Base-by-base conservation (phyloP, 2,329 filamentous ascomycete genomes). In the Atkinsonella texensis region DNA sequence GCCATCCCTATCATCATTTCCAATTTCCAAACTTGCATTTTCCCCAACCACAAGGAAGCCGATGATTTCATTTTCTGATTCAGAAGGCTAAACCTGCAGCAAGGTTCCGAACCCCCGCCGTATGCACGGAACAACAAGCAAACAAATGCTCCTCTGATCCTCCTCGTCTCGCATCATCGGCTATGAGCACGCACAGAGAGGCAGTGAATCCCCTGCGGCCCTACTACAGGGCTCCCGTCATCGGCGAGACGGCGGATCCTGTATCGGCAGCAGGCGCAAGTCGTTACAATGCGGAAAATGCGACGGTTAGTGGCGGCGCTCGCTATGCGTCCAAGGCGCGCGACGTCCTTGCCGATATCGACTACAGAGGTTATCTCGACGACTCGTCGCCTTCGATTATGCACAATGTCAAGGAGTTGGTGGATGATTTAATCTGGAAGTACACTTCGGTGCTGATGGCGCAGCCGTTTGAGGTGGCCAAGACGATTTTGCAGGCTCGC, bases 391-490 rank as follows among this genome's bases (percentile, higher is more conserved):
- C 86, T 0, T 87, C 87, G 1, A 77, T 83, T 31, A 76, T 89
- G 11, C 84, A 87, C 59, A 85, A 85, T 56, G 74, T 85, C 43
- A 87, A 85, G 64, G 83, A 85, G 56, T 71, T 95, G 54, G 64
- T 95, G 46, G 89, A 97, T 64, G 84, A 90, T 65, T 80, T 93
- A 57, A 65, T 95, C 67, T 94, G 90, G 83, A 91, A 93, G 65
- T 98, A 98, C 70, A 85, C 84, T 13, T 89, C 85, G 53, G 84
- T 95, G 23, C 69, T 97, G 62, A 83, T 95, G 65, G 86, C 89
- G 50, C 93, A 98, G 70, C 93, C 93, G 13, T 97, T 98, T 67
- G 93, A 97, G 73, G 90, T 96, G 53, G 89, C 91, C 63, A 97
- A 96, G 76, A 93, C 85, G 13, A 80, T 97, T 52, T 71, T 98